Evolutionary conservation across 1,139 yeast species (phyloP).

Genomic region (Candida gigantensis): DNA sequence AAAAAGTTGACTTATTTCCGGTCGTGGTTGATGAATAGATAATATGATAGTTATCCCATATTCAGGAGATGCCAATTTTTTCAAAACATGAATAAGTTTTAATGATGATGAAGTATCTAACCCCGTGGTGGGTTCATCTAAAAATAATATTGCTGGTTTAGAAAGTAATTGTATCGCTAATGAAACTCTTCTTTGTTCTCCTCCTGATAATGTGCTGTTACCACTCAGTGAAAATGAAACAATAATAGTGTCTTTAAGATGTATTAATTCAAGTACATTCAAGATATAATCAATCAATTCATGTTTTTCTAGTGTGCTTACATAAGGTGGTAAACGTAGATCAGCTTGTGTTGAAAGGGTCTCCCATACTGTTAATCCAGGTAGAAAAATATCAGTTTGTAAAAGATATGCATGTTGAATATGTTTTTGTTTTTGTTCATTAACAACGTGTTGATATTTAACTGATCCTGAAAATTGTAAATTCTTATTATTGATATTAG

Average conservation of each 20-base stretch:
- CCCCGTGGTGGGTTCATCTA: conserved; percentile 92
- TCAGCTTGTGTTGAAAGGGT: conserved; percentile 73
- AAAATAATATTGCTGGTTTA: conserved; percentile 72
- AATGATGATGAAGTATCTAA: conserved; percentile 78
- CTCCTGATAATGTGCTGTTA: conserved; percentile 70
- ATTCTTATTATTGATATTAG: conserved; percentile 35
- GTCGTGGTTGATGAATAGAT: conserved; percentile 84
- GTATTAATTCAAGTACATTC: conserved; percentile 60
- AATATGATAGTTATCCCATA: conserved; percentile 70
- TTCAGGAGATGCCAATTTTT: conserved; percentile 48
- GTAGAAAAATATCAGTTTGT: conserved; percentile 73
- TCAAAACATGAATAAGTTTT: conserved; percentile 62
- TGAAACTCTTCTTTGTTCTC: conserved; percentile 78
- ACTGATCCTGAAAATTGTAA: conserved; percentile 35
- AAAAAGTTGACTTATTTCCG: conserved; percentile 66
- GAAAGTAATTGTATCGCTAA: conserved; percentile 77
- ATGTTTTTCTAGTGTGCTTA: conserved; percentile 41
- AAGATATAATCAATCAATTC: conserved; percentile 60
- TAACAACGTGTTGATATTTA: too few relatives aligned
- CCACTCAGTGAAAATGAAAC: conserved; percentile 44
- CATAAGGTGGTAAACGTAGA: conserved; percentile 51
- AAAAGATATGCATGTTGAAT: conserved; percentile 67
- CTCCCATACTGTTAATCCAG: conserved; percentile 71
- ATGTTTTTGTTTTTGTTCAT: too few relatives aligned
- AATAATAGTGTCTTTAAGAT: conserved; percentile 58